Evolutionary conservation across 2,329 filamentous ascomycete species (phyloP), one percentile per base, ranked within the genome.

Genomic region (Monosporascus sp.): DNA sequence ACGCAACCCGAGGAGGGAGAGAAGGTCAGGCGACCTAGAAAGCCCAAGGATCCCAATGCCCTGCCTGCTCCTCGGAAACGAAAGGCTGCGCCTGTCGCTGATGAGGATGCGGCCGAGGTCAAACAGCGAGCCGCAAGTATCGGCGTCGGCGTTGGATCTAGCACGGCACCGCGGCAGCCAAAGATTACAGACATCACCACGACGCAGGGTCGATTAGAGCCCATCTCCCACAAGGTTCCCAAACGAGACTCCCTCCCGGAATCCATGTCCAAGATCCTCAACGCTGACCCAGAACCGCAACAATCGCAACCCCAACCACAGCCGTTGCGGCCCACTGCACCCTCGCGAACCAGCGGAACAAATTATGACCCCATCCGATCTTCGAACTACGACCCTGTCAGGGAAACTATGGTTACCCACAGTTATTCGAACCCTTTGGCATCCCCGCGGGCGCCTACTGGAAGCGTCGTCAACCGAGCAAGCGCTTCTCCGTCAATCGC

Each of bases 401-500:
- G 83, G 43, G 83, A 83, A 64, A 88, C 82, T 3, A 83, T 86
- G 66, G 64, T 81, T 46, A 63, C 78, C 59, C 73, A 79, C 67
- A 72, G 81, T 70, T 66, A 77, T 58, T 73, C 75, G 7, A 74
- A 68, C 24, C 61, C 78, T 3, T 67, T 79, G 52, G 75, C 74
- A 34, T 84, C 82, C 7, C 82, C 81, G n/a, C 75, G 78, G 47
- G 71, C 69, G 3, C 71, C 73, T 14, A 64, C 71, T 49, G 69
- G 71, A 20, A 54, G 52, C n/a, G 49, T 73, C 4, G 64, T 81
- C 51, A 87, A 88, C 70, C 84, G 88, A 52, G 88, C 90, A n/a
- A 93, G 89, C 67, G 88, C 88, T 40, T 97, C 93, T 5, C 92
- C 93, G 1, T 93, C 93, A 3, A 96, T 97, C 61, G 87, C 91